Evolutionary conservation across 1,139 yeast species (phyloP), one percentile per base, ranked within the genome.

Genomic region (Debaryomycetaceae sp.): DNA sequence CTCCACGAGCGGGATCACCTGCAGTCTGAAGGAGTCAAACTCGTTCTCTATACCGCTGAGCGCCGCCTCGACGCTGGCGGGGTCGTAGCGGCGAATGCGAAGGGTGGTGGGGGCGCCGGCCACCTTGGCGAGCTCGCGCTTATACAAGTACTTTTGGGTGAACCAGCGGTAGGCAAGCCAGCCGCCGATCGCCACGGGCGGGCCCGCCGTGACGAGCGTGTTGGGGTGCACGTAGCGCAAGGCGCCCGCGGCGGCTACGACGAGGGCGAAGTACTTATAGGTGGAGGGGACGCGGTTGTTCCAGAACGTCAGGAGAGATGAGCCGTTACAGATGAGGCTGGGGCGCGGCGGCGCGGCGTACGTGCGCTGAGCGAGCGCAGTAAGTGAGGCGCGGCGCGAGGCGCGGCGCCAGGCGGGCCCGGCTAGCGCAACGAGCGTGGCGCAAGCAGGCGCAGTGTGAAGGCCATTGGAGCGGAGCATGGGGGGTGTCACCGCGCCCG

Each of bases 191-290:
- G 50, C 44, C 2, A 51, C 29, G 1, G 74, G 73, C 1, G 74
- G 74, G 0, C 54, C 61, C 8, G 58, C 37, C 1, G 71, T 63
- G 10, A 61, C 35, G 6, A 63, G 32, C 8, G 52, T 43, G 35
- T 60, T 52, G 10, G 66, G 68, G 41, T 63, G 69, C 10, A 64
- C 33, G 32, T 64, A 63, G 8, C 58, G 57, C n/a, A 65, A 35
- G 2, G 58, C 42, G 9, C 46, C 36, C 1, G 67, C 64, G 1
- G 56, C 41, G 1, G 49, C 28, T 0, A 56, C 47, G 12, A 65
- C 36, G 2, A 47, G 46, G 2, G 53, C 44, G 24, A 59, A 58
- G 41, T 56, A 58, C 39, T 65, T 64, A 25, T 45, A 48, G 11
- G 29, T n/a, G 3, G 44, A 21, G 0, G 69, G 62, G 4, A 62